A percentile compares a stretch with the other conserved stretches of the same genome.
phyloP scores from a whole-genome alignment of 345 rosid species.

The Pistacia atlantica region DNA sequence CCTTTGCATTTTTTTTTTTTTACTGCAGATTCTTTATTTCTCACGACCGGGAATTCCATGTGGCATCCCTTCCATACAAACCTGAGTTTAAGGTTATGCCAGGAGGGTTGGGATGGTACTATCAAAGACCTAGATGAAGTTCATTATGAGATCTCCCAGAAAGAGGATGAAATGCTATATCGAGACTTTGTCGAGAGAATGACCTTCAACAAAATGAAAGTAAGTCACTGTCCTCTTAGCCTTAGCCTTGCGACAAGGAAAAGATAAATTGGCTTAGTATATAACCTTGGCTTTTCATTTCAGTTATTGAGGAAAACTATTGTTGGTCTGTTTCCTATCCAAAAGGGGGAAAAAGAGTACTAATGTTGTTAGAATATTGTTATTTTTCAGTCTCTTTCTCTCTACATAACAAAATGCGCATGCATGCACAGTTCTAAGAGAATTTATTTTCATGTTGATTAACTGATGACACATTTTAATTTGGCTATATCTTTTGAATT shows the following conservation, averaged over 20 bases:
- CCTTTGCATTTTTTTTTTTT: background rate
- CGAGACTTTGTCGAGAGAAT: conserved; percentile 78
- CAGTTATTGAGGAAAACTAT: background rate
- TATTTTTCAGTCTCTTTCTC: conserved; percentile 2
- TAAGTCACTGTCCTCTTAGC: conserved; percentile 29
- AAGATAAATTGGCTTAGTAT: background rate
- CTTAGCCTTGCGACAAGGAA: background rate
- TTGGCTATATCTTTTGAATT: background rate
- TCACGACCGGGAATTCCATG: conserved; percentile 95
- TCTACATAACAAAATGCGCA: background rate
- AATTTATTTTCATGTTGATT: background rate
- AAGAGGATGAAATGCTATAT: conserved; percentile 91
- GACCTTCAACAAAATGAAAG: conserved; percentile 92
- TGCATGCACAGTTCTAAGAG: background rate
- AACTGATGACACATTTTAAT: background rate
- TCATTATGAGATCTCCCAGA: conserved; percentile 96
- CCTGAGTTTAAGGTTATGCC: conserved; percentile 99
- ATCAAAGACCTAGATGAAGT: conserved; percentile 86
- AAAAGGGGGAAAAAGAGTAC: too few species aligned
- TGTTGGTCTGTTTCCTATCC: too few species aligned
- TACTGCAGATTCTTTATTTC: conserved; percentile 72
- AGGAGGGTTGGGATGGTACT: conserved; percentile 98
- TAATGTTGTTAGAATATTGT: background rate
- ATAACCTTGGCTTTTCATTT: background rate
- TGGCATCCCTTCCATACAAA: conserved; percentile 90